Evolutionary conservation across 2,329 filamentous ascomycete species (phyloP).

Genomic region (Lachnellula hyalina): DNA sequence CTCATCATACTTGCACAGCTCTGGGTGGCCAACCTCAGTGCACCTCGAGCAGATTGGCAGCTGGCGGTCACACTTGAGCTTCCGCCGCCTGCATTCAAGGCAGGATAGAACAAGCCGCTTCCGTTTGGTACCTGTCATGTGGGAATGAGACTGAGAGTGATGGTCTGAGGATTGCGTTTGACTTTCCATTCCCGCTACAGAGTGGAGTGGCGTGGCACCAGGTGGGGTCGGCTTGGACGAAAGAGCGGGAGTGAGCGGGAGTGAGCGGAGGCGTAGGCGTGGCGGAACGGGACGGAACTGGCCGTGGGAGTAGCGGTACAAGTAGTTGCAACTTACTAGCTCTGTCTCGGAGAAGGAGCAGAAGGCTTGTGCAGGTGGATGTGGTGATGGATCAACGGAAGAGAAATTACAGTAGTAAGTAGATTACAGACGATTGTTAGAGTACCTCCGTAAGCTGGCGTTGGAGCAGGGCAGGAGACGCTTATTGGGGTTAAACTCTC

Average conservation of each 20-base stretch:
- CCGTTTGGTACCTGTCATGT: not conserved
- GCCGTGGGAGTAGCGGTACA: too few relatives aligned
- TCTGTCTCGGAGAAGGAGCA: not conserved
- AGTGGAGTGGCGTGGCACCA: too few relatives aligned
- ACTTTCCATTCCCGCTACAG: too few relatives aligned
- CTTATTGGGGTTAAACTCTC: too few relatives aligned
- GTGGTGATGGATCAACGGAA: not conserved
- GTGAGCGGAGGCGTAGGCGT: too few relatives aligned
- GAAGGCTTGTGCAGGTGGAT: not conserved
- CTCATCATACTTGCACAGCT: constrained; percentile 1
- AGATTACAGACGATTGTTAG: not conserved
- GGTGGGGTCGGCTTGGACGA: not conserved
- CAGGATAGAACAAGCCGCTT: constrained; percentile 2
- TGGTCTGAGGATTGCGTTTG: too few relatives aligned
- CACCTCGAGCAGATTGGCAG: not conserved
- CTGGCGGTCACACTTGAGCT: constrained; percentile 6
- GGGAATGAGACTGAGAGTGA: too few relatives aligned
- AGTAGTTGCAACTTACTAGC: too few relatives aligned
- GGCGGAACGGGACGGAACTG: too few relatives aligned
- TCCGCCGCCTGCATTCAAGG: constrained; percentile 3
- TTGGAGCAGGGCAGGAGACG: too few relatives aligned
- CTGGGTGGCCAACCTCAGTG: not conserved
- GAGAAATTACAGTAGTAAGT: too few relatives aligned
- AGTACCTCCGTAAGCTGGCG: too few relatives aligned
- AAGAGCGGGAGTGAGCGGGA: not conserved